These are phyloP conservation scores for Solanum ossicruentum DNA, from an alignment of 257 asterid species.

Conservation along the genomic window DNA sequence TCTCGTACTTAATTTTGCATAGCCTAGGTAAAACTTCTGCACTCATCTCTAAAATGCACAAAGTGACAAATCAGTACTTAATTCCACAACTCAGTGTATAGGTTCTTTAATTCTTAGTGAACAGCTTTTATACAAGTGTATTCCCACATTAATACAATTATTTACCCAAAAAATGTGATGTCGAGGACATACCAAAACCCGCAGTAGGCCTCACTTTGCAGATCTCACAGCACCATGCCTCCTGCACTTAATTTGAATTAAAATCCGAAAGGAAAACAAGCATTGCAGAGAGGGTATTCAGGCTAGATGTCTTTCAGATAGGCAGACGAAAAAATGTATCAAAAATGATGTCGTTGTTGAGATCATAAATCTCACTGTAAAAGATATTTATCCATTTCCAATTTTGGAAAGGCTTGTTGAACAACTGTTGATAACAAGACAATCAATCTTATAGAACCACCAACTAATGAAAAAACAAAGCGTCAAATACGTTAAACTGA, in stretches of 20 bases:
- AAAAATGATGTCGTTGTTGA: background rate
- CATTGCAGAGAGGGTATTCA: background rate
- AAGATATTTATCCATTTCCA: background rate
- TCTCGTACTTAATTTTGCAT: too few species aligned
- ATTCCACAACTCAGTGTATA: background rate
- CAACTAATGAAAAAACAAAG: background rate
- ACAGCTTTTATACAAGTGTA: background rate
- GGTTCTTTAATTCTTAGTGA: background rate
- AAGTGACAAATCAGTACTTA: background rate
- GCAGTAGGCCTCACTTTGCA: slow-evolving; percentile 11
- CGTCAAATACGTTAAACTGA: background rate
- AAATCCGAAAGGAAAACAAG: background rate
- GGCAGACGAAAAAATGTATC: background rate
- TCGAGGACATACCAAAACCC: slow-evolving; percentile 15
- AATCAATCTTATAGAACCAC: background rate
- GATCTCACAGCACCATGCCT: slow-evolving; percentile 11
- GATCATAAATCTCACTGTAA: background rate
- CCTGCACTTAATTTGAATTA: slow-evolving; percentile 5
- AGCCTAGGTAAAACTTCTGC: too few species aligned
- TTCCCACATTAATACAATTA: background rate
- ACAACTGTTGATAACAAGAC: background rate
- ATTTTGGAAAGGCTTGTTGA: background rate
- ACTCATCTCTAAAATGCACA: too few species aligned
- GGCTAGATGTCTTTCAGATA: background rate
- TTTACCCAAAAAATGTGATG: background rate